Evolutionary conservation across 805 yeast genomes (phyloP).

Genomic region (Pichia occidentalis): DNA sequence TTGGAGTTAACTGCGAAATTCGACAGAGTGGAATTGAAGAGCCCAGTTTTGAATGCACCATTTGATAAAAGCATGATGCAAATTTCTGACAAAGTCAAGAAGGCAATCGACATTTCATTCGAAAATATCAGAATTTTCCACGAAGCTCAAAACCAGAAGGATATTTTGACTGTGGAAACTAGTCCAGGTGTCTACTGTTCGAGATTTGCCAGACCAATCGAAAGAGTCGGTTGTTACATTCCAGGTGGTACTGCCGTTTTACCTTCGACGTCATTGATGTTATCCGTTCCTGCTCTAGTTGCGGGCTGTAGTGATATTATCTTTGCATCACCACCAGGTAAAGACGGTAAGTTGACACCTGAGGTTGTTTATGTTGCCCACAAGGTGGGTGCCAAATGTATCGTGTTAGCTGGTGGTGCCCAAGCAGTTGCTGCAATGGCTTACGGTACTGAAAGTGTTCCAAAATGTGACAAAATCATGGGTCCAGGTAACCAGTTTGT

Average conservation of each 20-base stretch:
- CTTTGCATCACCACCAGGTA: slow-evolving; percentile 92
- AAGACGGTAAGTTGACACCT: slow-evolving; percentile 89
- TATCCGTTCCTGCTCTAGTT: slow-evolving; percentile 97
- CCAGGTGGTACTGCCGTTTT: slow-evolving; percentile 99
- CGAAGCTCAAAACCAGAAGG: slow-evolving; percentile 78
- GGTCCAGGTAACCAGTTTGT: slow-evolving; percentile 99
- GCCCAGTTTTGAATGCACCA: slow-evolving; percentile 83
- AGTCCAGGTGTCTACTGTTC: slow-evolving; percentile 91
- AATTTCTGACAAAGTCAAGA: slow-evolving; percentile 64
- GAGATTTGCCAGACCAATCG: slow-evolving; percentile 91
- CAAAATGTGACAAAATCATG: slow-evolving; percentile 92
- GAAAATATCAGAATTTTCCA: slow-evolving; percentile 88
- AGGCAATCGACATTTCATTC: slow-evolving; percentile 84
- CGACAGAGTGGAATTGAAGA: slow-evolving; percentile 67
- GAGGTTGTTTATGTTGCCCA: slow-evolving; percentile 97
- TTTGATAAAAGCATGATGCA: slow-evolving; percentile 73
- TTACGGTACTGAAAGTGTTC: slow-evolving; percentile 87
- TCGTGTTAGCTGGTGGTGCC: slow-evolving; percentile 97
- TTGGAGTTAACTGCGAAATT: slow-evolving; percentile 87
- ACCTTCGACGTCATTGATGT: slow-evolving; percentile 96
- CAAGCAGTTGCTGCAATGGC: slow-evolving; percentile 99
- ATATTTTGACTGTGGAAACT: slow-evolving; percentile 78
- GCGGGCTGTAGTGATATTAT: slow-evolving; percentile 94
- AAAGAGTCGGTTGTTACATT: slow-evolving; percentile 88
- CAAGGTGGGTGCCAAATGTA: slow-evolving; percentile 84